These are phyloP conservation scores for Kwoniella dendrophila DNA, from an alignment of 768 basidiomycete species.

Conservation along the genomic window DNA sequence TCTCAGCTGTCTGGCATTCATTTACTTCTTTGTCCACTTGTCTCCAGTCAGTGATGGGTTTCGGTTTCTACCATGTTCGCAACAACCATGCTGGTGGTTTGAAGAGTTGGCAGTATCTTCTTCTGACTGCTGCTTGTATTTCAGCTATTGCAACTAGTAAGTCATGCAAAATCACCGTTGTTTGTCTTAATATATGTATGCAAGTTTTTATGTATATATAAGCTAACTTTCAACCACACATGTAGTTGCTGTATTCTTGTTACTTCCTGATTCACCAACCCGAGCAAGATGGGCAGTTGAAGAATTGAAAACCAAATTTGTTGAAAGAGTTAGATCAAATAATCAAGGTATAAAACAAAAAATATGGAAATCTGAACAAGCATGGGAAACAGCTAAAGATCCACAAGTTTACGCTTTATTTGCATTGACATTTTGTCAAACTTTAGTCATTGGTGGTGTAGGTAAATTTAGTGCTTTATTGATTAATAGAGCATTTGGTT, in stretches of 20 bases:
- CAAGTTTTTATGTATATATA: not conserved
- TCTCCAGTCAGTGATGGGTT: slow-evolving; percentile 20
- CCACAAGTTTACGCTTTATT: slow-evolving; percentile 59
- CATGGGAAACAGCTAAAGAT: slow-evolving; percentile 40
- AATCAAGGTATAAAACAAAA: slow-evolving; percentile 40
- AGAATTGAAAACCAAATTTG: slow-evolving; percentile 39
- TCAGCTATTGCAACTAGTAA: slow-evolving; percentile 17
- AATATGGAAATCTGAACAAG: slow-evolving; percentile 40
- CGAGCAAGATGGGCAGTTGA: slow-evolving; percentile 32
- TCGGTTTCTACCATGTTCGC: slow-evolving; percentile 35
- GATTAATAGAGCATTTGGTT: slow-evolving; percentile 40
- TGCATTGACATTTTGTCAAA: slow-evolving; percentile 60
- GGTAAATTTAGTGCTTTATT: slow-evolving; percentile 35
- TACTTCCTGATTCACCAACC: slow-evolving; percentile 38
- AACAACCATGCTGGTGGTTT: slow-evolving; percentile 16
- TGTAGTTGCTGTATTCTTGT: slow-evolving; percentile 24
- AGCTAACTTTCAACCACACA: not conserved
- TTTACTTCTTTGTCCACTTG: slow-evolving; percentile 21
- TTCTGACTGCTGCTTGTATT: slow-evolving; percentile 24
- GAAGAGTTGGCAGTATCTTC: slow-evolving; percentile 39
- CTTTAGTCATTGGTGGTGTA: slow-evolving; percentile 36
- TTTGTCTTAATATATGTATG: not conserved
- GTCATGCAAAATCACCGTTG: not conserved
- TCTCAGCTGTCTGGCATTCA: slow-evolving; percentile 21
- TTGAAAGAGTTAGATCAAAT: slow-evolving; percentile 43